Evolutionary conservation across 2,329 filamentous ascomycete species (phyloP).

Genomic region (Cadophora gregata): DNA sequence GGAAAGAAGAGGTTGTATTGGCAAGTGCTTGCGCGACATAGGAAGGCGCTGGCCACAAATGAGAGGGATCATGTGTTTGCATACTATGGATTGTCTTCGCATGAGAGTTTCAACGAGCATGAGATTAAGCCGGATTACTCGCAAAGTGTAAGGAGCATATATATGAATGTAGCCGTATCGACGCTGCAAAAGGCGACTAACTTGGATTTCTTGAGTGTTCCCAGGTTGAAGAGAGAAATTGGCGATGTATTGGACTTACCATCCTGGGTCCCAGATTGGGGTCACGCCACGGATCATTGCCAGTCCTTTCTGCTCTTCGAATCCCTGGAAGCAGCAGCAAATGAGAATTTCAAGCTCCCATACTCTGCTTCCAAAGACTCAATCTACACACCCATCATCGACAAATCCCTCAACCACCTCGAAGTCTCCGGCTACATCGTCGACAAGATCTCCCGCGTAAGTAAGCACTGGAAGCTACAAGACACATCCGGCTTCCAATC

Average conservation of each 20-base stretch:
- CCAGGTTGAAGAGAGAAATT: neutral
- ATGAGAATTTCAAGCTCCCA: neutral
- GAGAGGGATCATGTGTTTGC: constrained; percentile 20
- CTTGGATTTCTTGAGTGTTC: constrained; percentile 20
- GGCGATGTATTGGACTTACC: constrained; percentile 6
- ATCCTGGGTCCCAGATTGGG: constrained; percentile 26
- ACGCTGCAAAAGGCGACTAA: constrained; percentile 10
- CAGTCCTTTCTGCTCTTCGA: constrained; percentile 9
- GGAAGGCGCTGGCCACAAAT: constrained; percentile 6
- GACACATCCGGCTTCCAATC: constrained; percentile 19
- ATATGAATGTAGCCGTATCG: constrained; percentile 3
- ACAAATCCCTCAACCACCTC: constrained; percentile 1
- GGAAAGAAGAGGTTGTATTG: constrained; percentile 14
- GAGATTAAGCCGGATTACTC: constrained; percentile 5
- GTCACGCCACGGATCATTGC: neutral
- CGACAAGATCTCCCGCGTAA: constrained; percentile 6
- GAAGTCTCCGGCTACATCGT: constrained; percentile 17
- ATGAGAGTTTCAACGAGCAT: constrained; percentile 17
- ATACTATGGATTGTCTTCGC: constrained; percentile 15
- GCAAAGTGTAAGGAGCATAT: neutral
- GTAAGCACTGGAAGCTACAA: constrained; percentile 17
- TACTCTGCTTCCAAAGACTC: constrained; percentile 15
- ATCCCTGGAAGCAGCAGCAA: neutral
- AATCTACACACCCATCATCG: neutral
- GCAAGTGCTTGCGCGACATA: constrained; percentile 16